phyloP scores from a whole-genome alignment of 208 protist species.

The Acanthamoeba divionensis region DNA sequence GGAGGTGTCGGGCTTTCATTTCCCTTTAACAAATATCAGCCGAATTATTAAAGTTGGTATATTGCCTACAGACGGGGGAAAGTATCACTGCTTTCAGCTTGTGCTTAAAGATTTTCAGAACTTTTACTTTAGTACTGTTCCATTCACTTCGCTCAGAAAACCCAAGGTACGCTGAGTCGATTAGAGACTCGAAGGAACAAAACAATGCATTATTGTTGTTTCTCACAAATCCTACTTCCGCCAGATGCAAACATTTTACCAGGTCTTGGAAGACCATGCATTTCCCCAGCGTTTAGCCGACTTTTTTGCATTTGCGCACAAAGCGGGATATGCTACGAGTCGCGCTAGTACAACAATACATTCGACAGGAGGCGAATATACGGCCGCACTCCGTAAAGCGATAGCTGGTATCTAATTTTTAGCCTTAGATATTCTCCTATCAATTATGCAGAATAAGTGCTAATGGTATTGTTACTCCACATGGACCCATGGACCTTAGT shows the following conservation, averaged over 20 bases:
- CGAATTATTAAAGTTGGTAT: background rate
- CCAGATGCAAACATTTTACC: conserved; percentile 32
- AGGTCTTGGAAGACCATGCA: conserved; percentile 3
- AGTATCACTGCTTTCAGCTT: background rate
- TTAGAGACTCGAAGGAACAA: no score
- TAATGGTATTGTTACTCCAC: no score
- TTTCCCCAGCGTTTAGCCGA: background rate
- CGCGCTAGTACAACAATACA: background rate
- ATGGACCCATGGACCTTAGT: no score
- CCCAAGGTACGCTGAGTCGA: background rate
- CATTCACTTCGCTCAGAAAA: conserved; percentile 18
- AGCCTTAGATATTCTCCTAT: no score
- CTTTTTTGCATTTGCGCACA: conserved; percentile 39
- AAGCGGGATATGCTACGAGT: background rate
- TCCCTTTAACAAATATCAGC: background rate
- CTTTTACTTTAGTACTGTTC: conserved; percentile 18
- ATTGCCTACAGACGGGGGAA: conserved; percentile 4
- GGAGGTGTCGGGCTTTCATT: background rate
- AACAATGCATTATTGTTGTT: no score
- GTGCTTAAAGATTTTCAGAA: conserved; percentile 27
- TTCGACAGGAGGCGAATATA: background rate
- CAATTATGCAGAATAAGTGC: no score
- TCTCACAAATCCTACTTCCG: no score
- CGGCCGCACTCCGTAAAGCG: background rate
- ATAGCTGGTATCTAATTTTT: background rate